Evolutionary conservation across 164 flowering plant species (phyloP), one percentile per base, ranked within the genome.

Genomic region (Stephania cephalantha): DNA sequence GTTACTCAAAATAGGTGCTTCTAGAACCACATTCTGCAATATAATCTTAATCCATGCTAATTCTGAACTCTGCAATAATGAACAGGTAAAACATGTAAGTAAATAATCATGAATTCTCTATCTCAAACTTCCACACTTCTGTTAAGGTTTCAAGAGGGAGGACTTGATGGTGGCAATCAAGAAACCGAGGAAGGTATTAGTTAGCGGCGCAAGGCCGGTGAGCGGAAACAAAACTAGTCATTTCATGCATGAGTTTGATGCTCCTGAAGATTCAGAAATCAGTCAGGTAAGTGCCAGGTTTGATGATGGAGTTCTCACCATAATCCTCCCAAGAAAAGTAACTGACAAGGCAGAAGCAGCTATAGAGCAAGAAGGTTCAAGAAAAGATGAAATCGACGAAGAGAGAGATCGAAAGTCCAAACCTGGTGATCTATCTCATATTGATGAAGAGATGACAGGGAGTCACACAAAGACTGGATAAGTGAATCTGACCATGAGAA

Each of bases 261-360:
- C 22, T 7, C 66, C 66, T n/a, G 25, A 61, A 18, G 29, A 61
- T 61, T 61, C 66, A 61, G 66, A 61, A 18, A 7, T 61, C 22
- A 61, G 25, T n/a, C 20, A 61, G 66, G 7, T 61, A 7, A 61
- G 66, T 61, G 66, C 25, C 7, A 61, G 66, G 9, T 61, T 61
- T 61, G 66, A 61, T 61, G n/a, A 17, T 61, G 66, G 66, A 61
- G 66, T 61, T 61, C 66, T 61, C 29, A 61, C 66, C 66, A 61
- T 61, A 61, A 61, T 61, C 66, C 22, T 61, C 66, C 66, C 66
- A n/a, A 61, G 66, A 9, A 61, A 61, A 61, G 25, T 61, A n/a
- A 18, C 66, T 17, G 66, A 61, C 7, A 58, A 58, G 18, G 15
- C 64, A 58, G 64, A 61, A n/a, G 9, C 18, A 17, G 25, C 66